Evolutionary conservation across 495 filamentous ascomycete species (phyloP).

Genomic region (Podospora anserina): DNA sequence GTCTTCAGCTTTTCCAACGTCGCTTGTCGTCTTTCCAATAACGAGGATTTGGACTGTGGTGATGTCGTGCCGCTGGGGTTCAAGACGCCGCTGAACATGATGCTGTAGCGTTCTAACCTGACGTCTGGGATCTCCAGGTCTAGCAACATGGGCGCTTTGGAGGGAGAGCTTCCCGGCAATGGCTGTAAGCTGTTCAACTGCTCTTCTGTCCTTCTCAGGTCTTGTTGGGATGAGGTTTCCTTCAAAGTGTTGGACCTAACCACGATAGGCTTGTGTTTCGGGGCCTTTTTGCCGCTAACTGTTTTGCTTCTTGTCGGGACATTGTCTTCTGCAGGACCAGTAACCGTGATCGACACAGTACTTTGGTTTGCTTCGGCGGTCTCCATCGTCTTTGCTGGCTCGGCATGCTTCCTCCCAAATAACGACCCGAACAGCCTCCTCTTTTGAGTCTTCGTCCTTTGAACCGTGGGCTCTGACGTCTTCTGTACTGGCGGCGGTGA

Average conservation of each 20-base stretch:
- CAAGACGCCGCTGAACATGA: constrained; percentile 87
- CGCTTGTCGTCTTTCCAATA: constrained; percentile 66
- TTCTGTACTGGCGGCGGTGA: constrained; percentile 27
- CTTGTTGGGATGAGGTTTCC: constrained; percentile 18
- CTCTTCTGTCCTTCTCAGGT: neutral
- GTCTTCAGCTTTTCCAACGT: constrained; percentile 61
- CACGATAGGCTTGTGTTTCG: constrained; percentile 39
- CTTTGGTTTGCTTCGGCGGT: constrained; percentile 14
- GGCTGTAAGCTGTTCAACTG: neutral
- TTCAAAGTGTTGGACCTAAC: constrained; percentile 40
- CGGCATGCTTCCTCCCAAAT: constrained; percentile 44
- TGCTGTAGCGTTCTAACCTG: constrained; percentile 83
- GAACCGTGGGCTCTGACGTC: constrained; percentile 31
- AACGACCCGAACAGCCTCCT: constrained; percentile 49
- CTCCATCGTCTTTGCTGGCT: constrained; percentile 25
- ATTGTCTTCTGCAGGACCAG: constrained; percentile 10
- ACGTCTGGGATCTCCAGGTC: constrained; percentile 78
- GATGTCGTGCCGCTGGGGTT: constrained; percentile 25
- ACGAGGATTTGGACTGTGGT: constrained; percentile 36
- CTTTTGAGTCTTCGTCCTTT: constrained; percentile 43
- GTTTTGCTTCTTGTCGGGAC: constrained; percentile 40
- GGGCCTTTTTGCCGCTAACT: constrained; percentile 23
- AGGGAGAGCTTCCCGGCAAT: neutral
- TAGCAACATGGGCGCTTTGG: constrained; percentile 38
- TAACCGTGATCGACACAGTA: constrained; percentile 18